Conservation (phyloP, 78 protist species). For the Diacronema lutheri region DNA sequence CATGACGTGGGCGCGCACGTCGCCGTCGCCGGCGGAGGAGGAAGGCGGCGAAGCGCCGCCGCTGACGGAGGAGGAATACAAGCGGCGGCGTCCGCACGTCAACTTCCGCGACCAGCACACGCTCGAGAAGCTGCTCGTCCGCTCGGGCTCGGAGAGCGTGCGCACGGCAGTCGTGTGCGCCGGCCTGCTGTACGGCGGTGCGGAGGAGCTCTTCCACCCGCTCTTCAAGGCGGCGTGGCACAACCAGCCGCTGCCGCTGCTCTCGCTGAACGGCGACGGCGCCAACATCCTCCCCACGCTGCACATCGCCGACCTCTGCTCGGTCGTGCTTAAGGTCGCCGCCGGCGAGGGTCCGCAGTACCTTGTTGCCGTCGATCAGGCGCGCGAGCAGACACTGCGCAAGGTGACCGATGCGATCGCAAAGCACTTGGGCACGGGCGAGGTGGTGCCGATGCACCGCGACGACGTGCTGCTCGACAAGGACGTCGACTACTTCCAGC, state of each 20-base stretch:
- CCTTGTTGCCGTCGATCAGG: not conserved
- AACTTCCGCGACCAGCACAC: constrained; percentile 17
- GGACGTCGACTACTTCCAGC: not conserved
- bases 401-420: not conserved
- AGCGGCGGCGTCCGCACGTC: constrained; percentile 48
- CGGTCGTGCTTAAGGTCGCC: not conserved
- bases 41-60: no score
- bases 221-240: constrained; percentile 50
- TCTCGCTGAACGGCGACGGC: constrained; percentile 31
- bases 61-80: constrained; percentile 50
- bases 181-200: constrained; percentile 59
- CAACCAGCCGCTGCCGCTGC: constrained; percentile 12
- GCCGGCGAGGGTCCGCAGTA: not conserved
- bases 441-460: not conserved
- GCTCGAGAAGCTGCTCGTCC: constrained; percentile 37
- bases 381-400: not conserved
- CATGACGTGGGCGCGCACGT: not conserved
- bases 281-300: constrained; percentile 53
- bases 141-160: not conserved
- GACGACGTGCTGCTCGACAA: not conserved
- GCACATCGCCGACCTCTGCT: constrained; percentile 44
- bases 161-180: constrained; percentile 30
- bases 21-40: not conserved
- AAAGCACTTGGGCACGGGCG: constrained; percentile 38
- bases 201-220: constrained; percentile 46